These are phyloP conservation scores for Vigna mungo DNA, from an alignment of 306 rosid genomes.

Conservation along the genomic window DNA sequence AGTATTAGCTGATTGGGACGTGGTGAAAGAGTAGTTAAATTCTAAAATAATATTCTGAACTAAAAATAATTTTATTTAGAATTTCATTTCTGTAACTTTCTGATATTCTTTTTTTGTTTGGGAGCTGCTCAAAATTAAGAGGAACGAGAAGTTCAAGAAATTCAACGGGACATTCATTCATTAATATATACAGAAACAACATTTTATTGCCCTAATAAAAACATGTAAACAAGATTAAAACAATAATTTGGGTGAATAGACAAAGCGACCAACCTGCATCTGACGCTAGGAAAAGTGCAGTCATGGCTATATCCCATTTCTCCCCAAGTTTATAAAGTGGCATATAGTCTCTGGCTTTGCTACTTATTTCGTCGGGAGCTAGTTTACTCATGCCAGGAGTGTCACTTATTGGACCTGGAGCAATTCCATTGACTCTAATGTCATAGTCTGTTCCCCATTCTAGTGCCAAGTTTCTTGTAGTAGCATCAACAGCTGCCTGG, in stretches of 20 bases:
- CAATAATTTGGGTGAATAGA: slow-evolving; percentile 10
- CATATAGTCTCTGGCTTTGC: slow-evolving; percentile 57
- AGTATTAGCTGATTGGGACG: slow-evolving; percentile 4
- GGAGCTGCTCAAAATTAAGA: slow-evolving; percentile 14
- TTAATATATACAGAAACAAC: neutral
- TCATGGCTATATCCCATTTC: slow-evolving; percentile 97
- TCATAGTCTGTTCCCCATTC: slow-evolving; percentile 98
- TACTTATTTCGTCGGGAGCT: slow-evolving; percentile 69
- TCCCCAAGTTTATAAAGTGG: slow-evolving; percentile 83
- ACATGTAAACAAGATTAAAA: slow-evolving; percentile 8
- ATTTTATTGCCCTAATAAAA: neutral
- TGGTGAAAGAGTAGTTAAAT: slow-evolving; percentile 9
- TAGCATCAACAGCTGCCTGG: slow-evolving; percentile 97
- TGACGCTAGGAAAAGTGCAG: slow-evolving; percentile 83
- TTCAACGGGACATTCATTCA: neutral
- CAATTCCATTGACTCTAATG: slow-evolving; percentile 92
- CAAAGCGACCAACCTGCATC: slow-evolving; percentile 76
- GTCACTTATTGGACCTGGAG: slow-evolving; percentile 90
- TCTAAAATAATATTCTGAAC: neutral
- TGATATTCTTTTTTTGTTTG: neutral
- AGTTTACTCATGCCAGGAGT: slow-evolving; percentile 93
- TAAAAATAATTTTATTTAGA: neutral
- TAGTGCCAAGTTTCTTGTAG: slow-evolving; percentile 90
- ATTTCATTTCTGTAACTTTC: neutral
- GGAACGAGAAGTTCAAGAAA: slow-evolving; percentile 1